A percentile compares a stretch with the other conserved stretches of the same genome.
These are phyloP conservation scores for Calendula officinalis DNA, from an alignment of 129 eudicot genomes.

Conservation along the genomic window DNA sequence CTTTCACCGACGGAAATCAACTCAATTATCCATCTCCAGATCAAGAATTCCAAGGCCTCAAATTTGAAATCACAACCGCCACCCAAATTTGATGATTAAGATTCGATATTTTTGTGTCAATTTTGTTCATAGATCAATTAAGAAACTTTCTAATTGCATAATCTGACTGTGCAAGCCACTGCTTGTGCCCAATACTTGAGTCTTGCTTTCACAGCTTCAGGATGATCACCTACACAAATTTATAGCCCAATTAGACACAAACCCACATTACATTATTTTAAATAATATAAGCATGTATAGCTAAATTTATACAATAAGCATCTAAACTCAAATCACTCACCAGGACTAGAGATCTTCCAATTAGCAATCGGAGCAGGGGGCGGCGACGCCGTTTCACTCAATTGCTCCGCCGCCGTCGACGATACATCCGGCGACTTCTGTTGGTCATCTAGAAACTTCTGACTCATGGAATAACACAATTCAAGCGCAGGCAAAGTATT, in stretches of 20 bases:
- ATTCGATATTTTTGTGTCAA: conserved; percentile 11
- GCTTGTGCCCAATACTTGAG: conserved; percentile 84
- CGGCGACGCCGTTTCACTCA: conserved; percentile 37
- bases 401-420: conserved; percentile 19
- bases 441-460: conserved; percentile 70
- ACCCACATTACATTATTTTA: background rate
- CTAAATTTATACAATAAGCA: background rate
- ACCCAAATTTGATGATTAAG: conserved; percentile 3
- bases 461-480: conserved; percentile 82
- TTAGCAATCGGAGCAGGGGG: conserved; percentile 53
- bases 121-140: conserved; percentile 7
- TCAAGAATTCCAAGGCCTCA: conserved; percentile 25
- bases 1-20: conserved; percentile 34
- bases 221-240: conserved; percentile 59
- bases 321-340: conserved; percentile 28
- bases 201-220: conserved; percentile 85
- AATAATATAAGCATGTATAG: background rate
- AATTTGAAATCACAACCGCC: conserved; percentile 13
- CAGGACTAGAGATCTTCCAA: conserved; percentile 88
- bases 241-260: background rate
- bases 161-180: conserved; percentile 69
- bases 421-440: conserved; percentile 41
- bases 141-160: conserved; percentile 47
- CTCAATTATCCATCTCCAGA: conserved; percentile 41
- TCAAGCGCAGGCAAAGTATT: conserved; percentile 81